Evolutionary conservation across 306 rosid genomes (phyloP).

Genomic region (Luffa acutangula): DNA sequence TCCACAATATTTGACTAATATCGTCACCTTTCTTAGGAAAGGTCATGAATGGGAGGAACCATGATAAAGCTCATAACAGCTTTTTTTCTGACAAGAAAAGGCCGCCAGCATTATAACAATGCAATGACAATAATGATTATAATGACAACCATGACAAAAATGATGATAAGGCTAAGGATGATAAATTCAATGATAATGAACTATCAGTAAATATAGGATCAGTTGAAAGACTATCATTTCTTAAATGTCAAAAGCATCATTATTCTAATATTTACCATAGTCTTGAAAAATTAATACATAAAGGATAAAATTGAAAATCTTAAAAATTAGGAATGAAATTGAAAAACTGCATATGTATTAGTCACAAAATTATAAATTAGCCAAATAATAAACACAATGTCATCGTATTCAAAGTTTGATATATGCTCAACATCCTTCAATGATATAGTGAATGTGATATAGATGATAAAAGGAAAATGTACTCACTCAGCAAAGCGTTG

Average conservation of each 20-base stretch:
- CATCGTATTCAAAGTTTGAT: not conserved
- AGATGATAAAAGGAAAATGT: conserved; percentile 5
- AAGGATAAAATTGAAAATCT: not conserved
- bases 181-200: not conserved
- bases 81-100: not conserved
- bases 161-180: not conserved
- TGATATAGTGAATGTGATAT: not conserved
- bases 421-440: not conserved
- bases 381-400: not conserved
- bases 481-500: conserved; percentile 80
- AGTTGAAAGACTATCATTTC: not conserved
- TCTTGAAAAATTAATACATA: not conserved
- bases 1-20: not conserved
- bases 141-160: not conserved
- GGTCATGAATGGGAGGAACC: not conserved
- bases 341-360: not conserved
- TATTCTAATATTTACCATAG: not conserved
- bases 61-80: not conserved
- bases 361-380: not conserved
- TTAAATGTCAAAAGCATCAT: not conserved
- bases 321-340: not conserved
- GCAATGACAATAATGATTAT: not conserved
- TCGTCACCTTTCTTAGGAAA: not conserved
- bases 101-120: not conserved
- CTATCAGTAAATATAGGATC: not conserved